Conservation (phyloP, 2,329 filamentous ascomycete genomes). For the Aspergillus texensis region DNA sequence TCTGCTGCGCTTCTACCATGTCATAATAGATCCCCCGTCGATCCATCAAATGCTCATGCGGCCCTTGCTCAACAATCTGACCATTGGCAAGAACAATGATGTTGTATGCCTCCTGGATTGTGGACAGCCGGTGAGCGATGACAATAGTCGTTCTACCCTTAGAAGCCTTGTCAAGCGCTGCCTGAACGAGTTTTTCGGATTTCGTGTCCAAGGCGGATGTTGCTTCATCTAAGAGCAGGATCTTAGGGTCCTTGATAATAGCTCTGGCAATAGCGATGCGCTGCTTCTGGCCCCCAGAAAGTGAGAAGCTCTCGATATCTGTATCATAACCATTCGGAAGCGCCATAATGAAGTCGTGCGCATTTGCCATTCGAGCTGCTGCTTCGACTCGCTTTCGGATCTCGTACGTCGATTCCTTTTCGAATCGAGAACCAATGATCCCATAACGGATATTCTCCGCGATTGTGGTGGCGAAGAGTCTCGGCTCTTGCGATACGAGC, state of each 20-base stretch:
- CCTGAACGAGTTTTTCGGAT: slow-evolving; percentile 87
- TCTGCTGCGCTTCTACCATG: slow-evolving; percentile 70
- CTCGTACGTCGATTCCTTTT: slow-evolving; percentile 62
- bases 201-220: slow-evolving; percentile 89
- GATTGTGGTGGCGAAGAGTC: slow-evolving; percentile 80
- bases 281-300: slow-evolving; percentile 46
- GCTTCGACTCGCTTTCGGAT: slow-evolving; percentile 18
- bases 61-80: slow-evolving; percentile 81
- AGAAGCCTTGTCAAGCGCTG: slow-evolving; percentile 81
- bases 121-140: slow-evolving; percentile 85
- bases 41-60: slow-evolving; percentile 72
- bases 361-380: slow-evolving; percentile 50
- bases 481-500: slow-evolving; percentile 83
- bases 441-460: slow-evolving; percentile 72
- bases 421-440: slow-evolving; percentile 66
- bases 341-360: slow-evolving; percentile 75
- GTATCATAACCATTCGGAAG: slow-evolving; percentile 63
- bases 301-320: slow-evolving; percentile 16
- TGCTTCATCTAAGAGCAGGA: slow-evolving; percentile 87
- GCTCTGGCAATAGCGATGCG: slow-evolving; percentile 68
- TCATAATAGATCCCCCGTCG: slow-evolving; percentile 71
- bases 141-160: slow-evolving; percentile 85
- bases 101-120: slow-evolving; percentile 56
- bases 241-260: slow-evolving; percentile 81
- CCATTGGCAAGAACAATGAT: slow-evolving; percentile 75